phyloP scores from a whole-genome alignment of 495 filamentous ascomycete species.

The Polyplosphaeria fusca region DNA sequence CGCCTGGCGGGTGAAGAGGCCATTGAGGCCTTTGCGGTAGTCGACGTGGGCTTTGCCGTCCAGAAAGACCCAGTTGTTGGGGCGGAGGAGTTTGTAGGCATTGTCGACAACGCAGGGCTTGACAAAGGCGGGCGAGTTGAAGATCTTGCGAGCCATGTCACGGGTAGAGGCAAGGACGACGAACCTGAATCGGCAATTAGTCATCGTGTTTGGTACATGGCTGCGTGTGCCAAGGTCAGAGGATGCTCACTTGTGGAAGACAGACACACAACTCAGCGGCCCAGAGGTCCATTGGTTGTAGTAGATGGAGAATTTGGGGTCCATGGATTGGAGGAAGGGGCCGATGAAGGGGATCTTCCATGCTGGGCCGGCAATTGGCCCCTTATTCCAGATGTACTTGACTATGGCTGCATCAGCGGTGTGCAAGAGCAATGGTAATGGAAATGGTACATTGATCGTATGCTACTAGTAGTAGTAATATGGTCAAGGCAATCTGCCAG shows the following conservation, averaged over 20 bases:
- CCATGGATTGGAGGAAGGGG: conserved; percentile 86
- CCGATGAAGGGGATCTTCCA: conserved; percentile 94
- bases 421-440: conserved; percentile 3
- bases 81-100: conserved; percentile 89
- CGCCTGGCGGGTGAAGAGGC: conserved; percentile 87
- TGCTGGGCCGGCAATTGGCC: conserved; percentile 73
- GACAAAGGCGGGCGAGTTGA: conserved; percentile 89
- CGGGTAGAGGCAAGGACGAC: conserved; percentile 95
- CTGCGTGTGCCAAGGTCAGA: not conserved
- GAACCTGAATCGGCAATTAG: conserved; percentile 57
- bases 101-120: conserved; percentile 97
- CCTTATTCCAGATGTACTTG: conserved; percentile 82
- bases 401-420: conserved; percentile 51
- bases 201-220: not conserved
- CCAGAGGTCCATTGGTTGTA: conserved; percentile 88
- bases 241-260: conserved; percentile 90
- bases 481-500: conserved; percentile 62
- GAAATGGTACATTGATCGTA: conserved; percentile 79
- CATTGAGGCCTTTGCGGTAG: conserved; percentile 94
- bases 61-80: conserved; percentile 95
- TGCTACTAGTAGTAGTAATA: conserved; percentile 65
- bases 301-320: conserved; percentile 89
- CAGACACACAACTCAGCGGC: conserved; percentile 89
- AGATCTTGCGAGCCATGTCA: conserved; percentile 93
- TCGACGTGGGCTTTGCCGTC: conserved; percentile 95